phyloP scores from a whole-genome alignment of 2,329 filamentous ascomycete species.

The Zopfia rhizophila region DNA sequence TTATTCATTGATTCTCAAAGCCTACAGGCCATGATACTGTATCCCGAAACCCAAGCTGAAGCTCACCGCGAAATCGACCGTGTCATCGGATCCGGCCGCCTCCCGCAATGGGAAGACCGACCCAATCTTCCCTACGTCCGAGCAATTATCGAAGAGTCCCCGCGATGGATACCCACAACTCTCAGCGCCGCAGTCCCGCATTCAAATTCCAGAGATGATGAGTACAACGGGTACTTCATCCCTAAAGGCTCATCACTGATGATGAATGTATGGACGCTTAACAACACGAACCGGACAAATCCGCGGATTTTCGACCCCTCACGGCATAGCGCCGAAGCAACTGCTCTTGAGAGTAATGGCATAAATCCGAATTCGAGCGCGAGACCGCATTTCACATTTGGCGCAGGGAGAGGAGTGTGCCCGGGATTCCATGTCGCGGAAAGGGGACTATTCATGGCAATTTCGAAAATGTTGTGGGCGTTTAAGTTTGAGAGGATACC shows the following conservation, averaged over 20 bases:
- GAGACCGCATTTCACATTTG: conserved; percentile 51
- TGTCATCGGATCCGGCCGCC: conserved; percentile 5
- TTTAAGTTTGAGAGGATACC: no score
- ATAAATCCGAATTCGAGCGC: conserved; percentile 24
- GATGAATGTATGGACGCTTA: conserved; percentile 46
- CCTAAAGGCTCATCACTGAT: conserved; percentile 61
- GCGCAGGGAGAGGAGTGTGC: conserved; percentile 50
- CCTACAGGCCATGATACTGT: conserved; percentile 14
- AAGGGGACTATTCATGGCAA: conserved; percentile 40
- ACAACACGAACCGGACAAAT: conserved; percentile 26
- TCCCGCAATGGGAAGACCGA: conserved; percentile 9
- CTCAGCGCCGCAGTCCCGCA: conserved; percentile 37
- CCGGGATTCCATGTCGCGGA: conserved; percentile 52
- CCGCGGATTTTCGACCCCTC: conserved; percentile 15
- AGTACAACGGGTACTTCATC: conserved; percentile 67
- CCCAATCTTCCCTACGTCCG: conserved; percentile 13
- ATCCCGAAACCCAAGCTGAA: conserved; percentile 8
- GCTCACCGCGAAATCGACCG: conserved; percentile 11
- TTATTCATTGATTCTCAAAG: no score
- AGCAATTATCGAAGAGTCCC: conserved; percentile 11
- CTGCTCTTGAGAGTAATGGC: conserved; percentile 16
- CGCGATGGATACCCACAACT: conserved; percentile 5
- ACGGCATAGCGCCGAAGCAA: conserved; percentile 35
- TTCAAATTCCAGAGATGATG: conserved; percentile 57
- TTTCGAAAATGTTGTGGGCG: conserved; percentile 47